A percentile compares a stretch with the other conserved stretches of the same genome.
phyloP scores from a whole-genome alignment of 2,329 filamentous ascomycete genomes.

The Alternaria atra region DNA sequence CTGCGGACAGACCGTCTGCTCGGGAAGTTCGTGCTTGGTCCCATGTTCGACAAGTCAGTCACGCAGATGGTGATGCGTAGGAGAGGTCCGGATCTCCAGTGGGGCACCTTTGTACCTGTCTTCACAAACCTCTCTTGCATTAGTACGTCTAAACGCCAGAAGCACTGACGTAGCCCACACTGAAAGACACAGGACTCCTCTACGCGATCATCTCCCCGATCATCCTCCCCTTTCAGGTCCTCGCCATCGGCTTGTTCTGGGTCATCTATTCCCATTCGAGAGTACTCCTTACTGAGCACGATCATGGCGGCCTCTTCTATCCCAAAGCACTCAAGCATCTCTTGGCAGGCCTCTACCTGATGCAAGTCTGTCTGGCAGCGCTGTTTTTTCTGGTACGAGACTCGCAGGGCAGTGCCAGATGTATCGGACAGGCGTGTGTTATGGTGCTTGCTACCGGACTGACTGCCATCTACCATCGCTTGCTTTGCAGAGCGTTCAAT shows the following conservation, averaged over 20 bases:
- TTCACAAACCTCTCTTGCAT: conserved; percentile 30
- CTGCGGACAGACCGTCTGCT: conserved; percentile 12
- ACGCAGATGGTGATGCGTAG: conserved; percentile 13
- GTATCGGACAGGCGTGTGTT: conserved; percentile 11
- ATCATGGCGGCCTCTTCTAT: conserved; percentile 20
- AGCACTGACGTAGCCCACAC: not conserved
- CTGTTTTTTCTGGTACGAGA: conserved; percentile 20
- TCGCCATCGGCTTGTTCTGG: conserved; percentile 21
- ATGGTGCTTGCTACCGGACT: conserved; percentile 10
- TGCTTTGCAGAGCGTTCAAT: conserved; percentile 16
- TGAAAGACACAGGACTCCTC: conserved; percentile 17
- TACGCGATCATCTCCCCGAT: conserved; percentile 24
- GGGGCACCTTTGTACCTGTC: conserved; percentile 17
- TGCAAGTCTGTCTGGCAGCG: conserved; percentile 13
- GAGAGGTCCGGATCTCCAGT: conserved; percentile 14
- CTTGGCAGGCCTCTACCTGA: conserved; percentile 18
- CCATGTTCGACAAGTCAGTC: conserved; percentile 17
- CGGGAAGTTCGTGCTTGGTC: conserved; percentile 6
- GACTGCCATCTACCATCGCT: conserved; percentile 17
- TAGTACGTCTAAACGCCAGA: conserved; percentile 8
- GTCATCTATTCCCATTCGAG: conserved; percentile 14
- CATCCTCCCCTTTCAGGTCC: conserved; percentile 20
- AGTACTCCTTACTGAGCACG: conserved; percentile 2
- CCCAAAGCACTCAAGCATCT: conserved; percentile 21
- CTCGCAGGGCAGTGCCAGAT: conserved; percentile 11